Evolutionary conservation across 1,284 basidiomycete species (phyloP), one percentile per base, ranked within the genome.

Genomic region (Vanrija sp.): DNA sequence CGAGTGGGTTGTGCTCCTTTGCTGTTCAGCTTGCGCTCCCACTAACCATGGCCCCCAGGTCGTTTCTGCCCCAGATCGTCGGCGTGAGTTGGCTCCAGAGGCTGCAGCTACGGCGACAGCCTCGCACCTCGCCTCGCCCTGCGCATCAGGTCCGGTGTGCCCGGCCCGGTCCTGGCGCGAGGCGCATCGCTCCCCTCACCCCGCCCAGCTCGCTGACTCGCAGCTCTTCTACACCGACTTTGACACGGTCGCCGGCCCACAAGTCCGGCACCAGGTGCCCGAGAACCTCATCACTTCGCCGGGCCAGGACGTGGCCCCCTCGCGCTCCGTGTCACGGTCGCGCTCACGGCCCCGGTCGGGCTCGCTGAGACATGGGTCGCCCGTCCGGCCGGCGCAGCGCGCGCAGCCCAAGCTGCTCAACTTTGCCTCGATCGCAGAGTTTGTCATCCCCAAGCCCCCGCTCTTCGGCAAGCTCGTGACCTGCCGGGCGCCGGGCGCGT

Each of bases 371-470:
- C 31, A 31, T 14, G n/a, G 16, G 20, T 41, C 52, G 38, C 31
- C 25, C 22, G 9, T 19, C 37, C 24, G 12, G 36, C 50, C 8
- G 12, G 12, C 31, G 25, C 49, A 45, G 12, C 27, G 27, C 36
- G n/a, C 37, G 20, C 19, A 41, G 5, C 56, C 47, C 15, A 62
- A 80, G 9, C 80, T 96, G n/a, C 89, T 98, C 75, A 86, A 92
- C 71, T 98, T 97, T 65, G 83, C 86, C 44, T 85, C 91, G 57
- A 86, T 98, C 50, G 89, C 89, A 16, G 93, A 90, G 74, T 97
- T 92, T 78, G 85, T 98, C 44, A 96, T 98, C 48, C 95, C 95
- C 2, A 87, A 85, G 38, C 85, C 85, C 54, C 82, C 86, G 2
- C 79, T 98, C 8, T 96, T 92, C 62, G 92, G 92, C 9, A 82